Percentiles rank a stretch among this genome's conserved stretches.
Evolutionary conservation across 2,329 filamentous ascomycete genomes (phyloP).

Genomic region (Trichophyton equinum): DNA sequence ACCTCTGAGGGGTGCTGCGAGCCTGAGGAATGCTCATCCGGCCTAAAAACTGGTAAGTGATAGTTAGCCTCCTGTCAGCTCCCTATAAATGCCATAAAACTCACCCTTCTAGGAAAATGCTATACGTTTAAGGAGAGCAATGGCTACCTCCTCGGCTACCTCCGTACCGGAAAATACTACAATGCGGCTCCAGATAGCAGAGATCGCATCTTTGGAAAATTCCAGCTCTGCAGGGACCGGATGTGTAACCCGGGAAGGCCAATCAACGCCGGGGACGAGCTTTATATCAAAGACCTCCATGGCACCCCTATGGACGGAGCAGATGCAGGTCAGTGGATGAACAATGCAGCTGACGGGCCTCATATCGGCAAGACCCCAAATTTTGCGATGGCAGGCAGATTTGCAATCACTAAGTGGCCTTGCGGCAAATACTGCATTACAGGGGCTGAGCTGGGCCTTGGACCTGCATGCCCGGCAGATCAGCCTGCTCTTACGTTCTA

Average conservation of each 20-base stretch:
- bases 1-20: conserved; percentile 2
- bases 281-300: conserved; percentile 5
- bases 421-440: conserved; percentile 4
- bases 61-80: neutral
- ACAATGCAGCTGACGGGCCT: neutral
- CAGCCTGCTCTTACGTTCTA: neutral
- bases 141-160: conserved; percentile 3
- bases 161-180: neutral
- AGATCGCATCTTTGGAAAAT: neutral
- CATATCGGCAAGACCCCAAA: conserved; percentile 3
- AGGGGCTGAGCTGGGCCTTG: neutral
- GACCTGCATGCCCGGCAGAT: conserved; percentile 1
- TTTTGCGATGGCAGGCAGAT: neutral
- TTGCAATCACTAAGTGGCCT: conserved; percentile 5
- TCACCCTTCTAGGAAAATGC: conserved; percentile 3
- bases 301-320: conserved; percentile 3
- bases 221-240: conserved; percentile 3
- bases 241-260: neutral
- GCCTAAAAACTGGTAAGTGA: conserved; percentile 1
- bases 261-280: conserved; percentile 3
- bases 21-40: conserved; percentile 2
- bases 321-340: conserved; percentile 4
- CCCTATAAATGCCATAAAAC: neutral
- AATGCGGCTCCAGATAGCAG: conserved; percentile 1
- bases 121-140: neutral